Percentiles rank a stretch among this genome's conserved stretches.
phyloP scores from a whole-genome alignment of 2,329 filamentous ascomycete species.

The Talaromyces sp. region DNA sequence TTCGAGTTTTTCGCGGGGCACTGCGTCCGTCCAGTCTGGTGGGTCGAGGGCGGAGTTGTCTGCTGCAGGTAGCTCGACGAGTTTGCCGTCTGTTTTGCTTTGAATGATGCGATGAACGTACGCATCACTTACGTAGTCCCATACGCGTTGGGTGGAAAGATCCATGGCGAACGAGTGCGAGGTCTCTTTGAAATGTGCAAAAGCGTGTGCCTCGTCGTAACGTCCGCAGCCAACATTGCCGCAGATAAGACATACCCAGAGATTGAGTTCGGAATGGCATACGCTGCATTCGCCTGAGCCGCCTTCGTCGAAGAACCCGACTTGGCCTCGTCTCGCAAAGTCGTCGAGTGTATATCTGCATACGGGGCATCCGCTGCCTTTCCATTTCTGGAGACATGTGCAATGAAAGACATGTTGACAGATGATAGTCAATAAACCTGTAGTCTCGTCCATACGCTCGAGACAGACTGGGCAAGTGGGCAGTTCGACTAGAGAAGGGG shows the following conservation, averaged over 20 bases:
- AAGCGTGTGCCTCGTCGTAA: constrained; percentile 90
- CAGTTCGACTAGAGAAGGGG: constrained; percentile 81
- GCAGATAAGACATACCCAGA: constrained; percentile 95
- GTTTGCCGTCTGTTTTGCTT: constrained; percentile 86
- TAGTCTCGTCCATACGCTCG: constrained; percentile 97
- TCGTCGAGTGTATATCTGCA: constrained; percentile 80
- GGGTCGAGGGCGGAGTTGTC: constrained; percentile 44
- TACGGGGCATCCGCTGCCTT: constrained; percentile 87
- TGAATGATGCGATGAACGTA: constrained; percentile 96
- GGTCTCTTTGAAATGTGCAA: constrained; percentile 87
- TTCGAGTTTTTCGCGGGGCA: constrained; percentile 60
- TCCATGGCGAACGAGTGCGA: constrained; percentile 91
- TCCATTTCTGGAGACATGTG: constrained; percentile 93
- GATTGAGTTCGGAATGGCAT: constrained; percentile 75
- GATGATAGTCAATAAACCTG: constrained; percentile 88
- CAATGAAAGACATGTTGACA: constrained; percentile 99
- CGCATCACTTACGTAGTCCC: constrained; percentile 94
- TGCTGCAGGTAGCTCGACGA: constrained; percentile 77
- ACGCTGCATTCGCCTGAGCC: constrained; percentile 62
- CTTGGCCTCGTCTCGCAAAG: constrained; percentile 44
- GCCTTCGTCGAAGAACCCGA: constrained; percentile 55
- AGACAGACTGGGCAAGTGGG: constrained; percentile 95
- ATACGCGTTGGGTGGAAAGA: constrained; percentile 88
- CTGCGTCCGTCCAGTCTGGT: constrained; percentile 45
- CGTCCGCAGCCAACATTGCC: constrained; percentile 89